Evolutionary conservation across 1,284 basidiomycete genomes (phyloP).

Genomic region (Cutaneotrichosporon arboriforme): DNA sequence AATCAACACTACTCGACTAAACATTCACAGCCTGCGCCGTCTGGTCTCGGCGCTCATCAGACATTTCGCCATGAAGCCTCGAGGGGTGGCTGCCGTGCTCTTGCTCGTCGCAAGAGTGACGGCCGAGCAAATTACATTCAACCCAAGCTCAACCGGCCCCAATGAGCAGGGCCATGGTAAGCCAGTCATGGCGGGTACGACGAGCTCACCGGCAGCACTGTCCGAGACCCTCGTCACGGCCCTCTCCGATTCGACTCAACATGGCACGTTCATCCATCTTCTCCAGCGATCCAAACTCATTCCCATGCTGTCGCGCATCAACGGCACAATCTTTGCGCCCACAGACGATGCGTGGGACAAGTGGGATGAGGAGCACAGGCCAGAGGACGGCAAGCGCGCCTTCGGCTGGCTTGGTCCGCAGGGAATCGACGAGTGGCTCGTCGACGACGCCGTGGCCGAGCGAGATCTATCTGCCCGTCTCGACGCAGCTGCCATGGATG

Average conservation of each 20-base stretch:
- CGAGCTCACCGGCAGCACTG: not conserved
- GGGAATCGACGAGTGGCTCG: constrained; percentile 34
- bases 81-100: not conserved
- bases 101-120: not conserved
- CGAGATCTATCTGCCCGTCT: not conserved
- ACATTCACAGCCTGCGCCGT: no score
- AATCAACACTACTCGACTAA: no score
- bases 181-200: no score
- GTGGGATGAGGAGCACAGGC: constrained; percentile 38
- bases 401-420: constrained; percentile 30
- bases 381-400: constrained; percentile 7
- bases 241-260: constrained; percentile 69
- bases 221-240: constrained; percentile 63
- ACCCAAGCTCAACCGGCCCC: no score
- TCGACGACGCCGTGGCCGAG: not conserved
- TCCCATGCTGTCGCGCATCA: constrained; percentile 81
- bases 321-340: constrained; percentile 85
- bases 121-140: not conserved
- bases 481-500: constrained; percentile 24
- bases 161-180: no score
- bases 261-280: constrained; percentile 69
- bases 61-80: no score
- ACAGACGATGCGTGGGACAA: constrained; percentile 77
- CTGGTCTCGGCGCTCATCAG: no score
- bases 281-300: constrained; percentile 82